Percentiles rank a stretch among this genome's conserved stretches.
Evolutionary conservation across 306 rosid species (phyloP).

Genomic region (Lathyrus sativus): DNA sequence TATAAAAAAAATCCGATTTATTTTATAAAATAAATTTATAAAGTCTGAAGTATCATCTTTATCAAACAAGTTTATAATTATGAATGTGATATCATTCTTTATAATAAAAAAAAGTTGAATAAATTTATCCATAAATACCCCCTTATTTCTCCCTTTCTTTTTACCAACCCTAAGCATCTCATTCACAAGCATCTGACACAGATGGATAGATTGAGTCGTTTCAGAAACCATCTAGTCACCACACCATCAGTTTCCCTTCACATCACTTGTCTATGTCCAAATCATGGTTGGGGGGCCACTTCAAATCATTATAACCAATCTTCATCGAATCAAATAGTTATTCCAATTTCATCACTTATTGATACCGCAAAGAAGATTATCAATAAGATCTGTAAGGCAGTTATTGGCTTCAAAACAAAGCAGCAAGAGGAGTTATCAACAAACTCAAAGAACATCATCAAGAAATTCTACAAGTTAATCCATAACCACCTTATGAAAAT

Average conservation of each 20-base stretch:
- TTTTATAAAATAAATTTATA: no score
- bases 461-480: conserved; percentile 26
- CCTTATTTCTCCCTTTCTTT: background rate
- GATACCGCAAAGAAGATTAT: conserved; percentile 20
- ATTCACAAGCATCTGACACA: conserved; percentile 9
- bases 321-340: background rate
- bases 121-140: no score
- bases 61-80: no score
- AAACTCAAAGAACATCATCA: background rate
- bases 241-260: conserved; percentile 26
- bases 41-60: no score
- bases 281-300: conserved; percentile 1
- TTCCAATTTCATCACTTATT: conserved; percentile 4
- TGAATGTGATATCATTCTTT: no score
- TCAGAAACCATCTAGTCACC: background rate
- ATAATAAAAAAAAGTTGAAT: no score
- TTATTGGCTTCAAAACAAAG: conserved; percentile 17
- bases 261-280: conserved; percentile 34
- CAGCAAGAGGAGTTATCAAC: conserved; percentile 16
- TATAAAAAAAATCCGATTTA: no score
- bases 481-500: background rate
- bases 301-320: background rate
- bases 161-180: background rate
- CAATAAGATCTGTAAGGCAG: background rate
- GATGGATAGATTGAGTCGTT: conserved; percentile 18